These are phyloP conservation scores for Alnus rubra DNA, from an alignment of 306 rosid species.

Conservation along the genomic window DNA sequence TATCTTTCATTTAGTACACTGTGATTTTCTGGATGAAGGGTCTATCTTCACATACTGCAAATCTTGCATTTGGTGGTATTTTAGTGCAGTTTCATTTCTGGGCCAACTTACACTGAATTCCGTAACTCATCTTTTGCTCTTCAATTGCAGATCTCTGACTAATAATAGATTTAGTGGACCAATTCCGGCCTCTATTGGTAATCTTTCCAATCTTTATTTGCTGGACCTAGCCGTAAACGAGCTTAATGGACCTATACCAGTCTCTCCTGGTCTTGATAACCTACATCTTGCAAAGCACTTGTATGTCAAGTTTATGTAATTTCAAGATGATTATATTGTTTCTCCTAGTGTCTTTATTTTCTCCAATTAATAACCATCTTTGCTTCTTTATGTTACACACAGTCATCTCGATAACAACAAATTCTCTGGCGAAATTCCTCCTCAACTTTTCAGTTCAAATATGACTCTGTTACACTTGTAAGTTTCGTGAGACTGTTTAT, in stretches of 20 bases:
- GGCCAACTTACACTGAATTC: background rate
- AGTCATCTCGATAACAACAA: slow-evolving; percentile 39
- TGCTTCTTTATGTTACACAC: background rate
- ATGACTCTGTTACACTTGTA: slow-evolving; percentile 40
- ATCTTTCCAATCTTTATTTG: slow-evolving; percentile 39
- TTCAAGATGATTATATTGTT: background rate
- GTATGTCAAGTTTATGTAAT: slow-evolving; percentile 25
- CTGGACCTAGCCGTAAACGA: slow-evolving; percentile 46
- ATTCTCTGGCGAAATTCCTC: slow-evolving; percentile 31
- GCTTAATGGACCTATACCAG: slow-evolving; percentile 38
- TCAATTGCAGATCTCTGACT: slow-evolving; percentile 38
- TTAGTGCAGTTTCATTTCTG: background rate
- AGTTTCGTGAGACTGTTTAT: slow-evolving; percentile 8
- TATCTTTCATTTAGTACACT: background rate
- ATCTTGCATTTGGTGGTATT: background rate
- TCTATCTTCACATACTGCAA: background rate
- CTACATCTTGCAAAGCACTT: slow-evolving; percentile 36
- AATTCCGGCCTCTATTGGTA: slow-evolving; percentile 45
- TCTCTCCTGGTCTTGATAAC: slow-evolving; percentile 45
- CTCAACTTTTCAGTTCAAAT: slow-evolving; percentile 27
- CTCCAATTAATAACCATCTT: background rate
- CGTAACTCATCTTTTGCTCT: background rate
- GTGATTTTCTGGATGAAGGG: background rate
- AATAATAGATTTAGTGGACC: slow-evolving; percentile 31
- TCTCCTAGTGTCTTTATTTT: background rate